Evolutionary conservation across 2,329 filamentous ascomycete species (phyloP).

Genomic region (Akanthomyces uredinophilus): DNA sequence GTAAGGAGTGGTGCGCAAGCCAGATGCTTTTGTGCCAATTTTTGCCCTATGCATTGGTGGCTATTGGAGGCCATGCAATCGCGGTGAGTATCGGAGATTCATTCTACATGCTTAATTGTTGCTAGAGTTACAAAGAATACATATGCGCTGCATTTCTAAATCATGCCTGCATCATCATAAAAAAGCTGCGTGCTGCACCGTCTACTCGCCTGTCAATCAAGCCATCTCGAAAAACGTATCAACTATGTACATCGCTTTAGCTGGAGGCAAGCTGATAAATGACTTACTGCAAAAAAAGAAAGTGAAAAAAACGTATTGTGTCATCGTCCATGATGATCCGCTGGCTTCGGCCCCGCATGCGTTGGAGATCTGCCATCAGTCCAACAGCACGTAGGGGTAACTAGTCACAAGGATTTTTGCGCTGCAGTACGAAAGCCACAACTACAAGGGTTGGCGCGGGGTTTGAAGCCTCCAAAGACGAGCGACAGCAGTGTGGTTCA

Average conservation of each 20-base stretch:
- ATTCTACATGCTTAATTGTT: not conserved
- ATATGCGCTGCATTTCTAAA: not conserved
- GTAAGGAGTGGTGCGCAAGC: not conserved
- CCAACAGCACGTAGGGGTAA: not conserved
- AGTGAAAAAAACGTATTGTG: not conserved
- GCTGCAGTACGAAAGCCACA: not conserved
- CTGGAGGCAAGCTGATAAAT: not conserved
- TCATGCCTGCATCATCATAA: not conserved
- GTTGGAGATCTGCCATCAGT: not conserved
- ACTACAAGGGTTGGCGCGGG: not conserved
- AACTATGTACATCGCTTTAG: not conserved
- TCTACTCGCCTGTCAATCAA: not conserved
- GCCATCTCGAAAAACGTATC: not conserved
- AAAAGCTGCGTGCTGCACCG: not conserved
- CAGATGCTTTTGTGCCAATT: not conserved
- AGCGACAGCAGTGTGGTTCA: not conserved
- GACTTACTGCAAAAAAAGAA: no score
- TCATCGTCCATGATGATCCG: not conserved
- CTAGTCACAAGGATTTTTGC: not conserved
- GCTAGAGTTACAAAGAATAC: slow-evolving; percentile 3
- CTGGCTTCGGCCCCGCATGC: not conserved
- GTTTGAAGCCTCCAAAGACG: not conserved
- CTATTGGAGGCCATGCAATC: not conserved
- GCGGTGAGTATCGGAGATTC: not conserved
- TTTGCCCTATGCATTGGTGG: not conserved